Conservation (phyloP, 2,329 filamentous ascomycete genomes). For the Colletotrichum cordylinicola region DNA sequence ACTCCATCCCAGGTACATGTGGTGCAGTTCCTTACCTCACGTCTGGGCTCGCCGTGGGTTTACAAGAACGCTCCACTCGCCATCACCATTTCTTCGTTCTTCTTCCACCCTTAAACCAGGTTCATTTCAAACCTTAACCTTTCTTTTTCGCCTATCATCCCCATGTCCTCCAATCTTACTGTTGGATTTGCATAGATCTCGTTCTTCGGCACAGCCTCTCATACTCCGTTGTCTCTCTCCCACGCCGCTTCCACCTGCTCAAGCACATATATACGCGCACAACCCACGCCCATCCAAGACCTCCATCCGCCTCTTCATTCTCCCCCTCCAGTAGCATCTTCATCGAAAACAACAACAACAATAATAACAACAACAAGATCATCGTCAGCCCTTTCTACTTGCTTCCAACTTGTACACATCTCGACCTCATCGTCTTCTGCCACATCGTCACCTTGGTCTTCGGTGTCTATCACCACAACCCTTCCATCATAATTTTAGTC, state of each 20-base stretch:
- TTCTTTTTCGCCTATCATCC: slow-evolving; percentile 13
- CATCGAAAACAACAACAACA: background rate
- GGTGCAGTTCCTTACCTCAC: background rate
- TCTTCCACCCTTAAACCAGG: slow-evolving; percentile 15
- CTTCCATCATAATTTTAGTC: background rate
- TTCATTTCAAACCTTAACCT: slow-evolving; percentile 18
- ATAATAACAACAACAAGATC: background rate
- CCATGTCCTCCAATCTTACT: slow-evolving; percentile 16
- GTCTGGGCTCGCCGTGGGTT: background rate
- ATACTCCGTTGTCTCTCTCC: slow-evolving; percentile 7
- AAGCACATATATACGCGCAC: slow-evolving; percentile 16
- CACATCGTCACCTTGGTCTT: background rate
- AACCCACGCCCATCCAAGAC: slow-evolving; percentile 8
- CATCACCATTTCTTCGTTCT: background rate
- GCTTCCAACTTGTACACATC: background rate
- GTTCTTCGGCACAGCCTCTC: slow-evolving; percentile 12
- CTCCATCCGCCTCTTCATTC: background rate
- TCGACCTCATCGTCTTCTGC: background rate
- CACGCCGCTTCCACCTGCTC: slow-evolving; percentile 20
- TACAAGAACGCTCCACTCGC: slow-evolving; percentile 15
- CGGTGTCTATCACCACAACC: background rate
- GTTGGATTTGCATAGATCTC: slow-evolving; percentile 2
- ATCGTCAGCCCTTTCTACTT: background rate
- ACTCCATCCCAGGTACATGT: background rate
- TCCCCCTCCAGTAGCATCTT: background rate